Evolutionary conservation across 176 grass and related monocot genomes (phyloP).

Genomic region (Paspalum vaginatum): DNA sequence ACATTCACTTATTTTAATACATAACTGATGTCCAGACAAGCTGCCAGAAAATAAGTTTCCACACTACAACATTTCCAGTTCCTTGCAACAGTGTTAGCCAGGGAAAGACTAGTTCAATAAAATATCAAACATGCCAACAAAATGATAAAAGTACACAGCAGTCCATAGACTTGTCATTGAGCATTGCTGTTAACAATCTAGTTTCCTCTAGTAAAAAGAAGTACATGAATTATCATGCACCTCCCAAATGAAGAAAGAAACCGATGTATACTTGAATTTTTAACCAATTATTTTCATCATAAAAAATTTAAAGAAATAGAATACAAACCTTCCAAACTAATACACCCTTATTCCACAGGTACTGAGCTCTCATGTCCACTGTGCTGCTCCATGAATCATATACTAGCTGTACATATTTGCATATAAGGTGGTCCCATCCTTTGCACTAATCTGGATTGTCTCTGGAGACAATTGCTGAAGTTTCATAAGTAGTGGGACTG

Average conservation of each 20-base stretch:
- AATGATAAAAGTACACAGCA: neutral
- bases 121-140: neutral
- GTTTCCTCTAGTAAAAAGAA: neutral
- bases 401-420: constrained; percentile 79
- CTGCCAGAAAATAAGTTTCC: neutral
- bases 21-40: neutral
- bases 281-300: neutral
- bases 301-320: neutral
- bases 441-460: constrained; percentile 75
- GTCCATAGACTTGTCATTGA: neutral
- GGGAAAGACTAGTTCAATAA: neutral
- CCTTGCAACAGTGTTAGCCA: neutral
- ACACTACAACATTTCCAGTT: neutral
- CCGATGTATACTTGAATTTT: neutral
- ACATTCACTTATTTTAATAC: no score
- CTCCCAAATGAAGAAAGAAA: no score
- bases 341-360: constrained; percentile 83
- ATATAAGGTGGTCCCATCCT: constrained; percentile 80
- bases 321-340: constrained; percentile 98
- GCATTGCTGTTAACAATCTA: neutral
- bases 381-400: constrained; percentile 92
- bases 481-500: constrained; percentile 63
- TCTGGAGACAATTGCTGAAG: constrained; percentile 80
- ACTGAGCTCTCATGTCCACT: constrained; percentile 99
- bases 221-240: neutral